Evolutionary conservation across 352 stramenopile species (phyloP).

Genomic region (Pythium coloratum): DNA sequence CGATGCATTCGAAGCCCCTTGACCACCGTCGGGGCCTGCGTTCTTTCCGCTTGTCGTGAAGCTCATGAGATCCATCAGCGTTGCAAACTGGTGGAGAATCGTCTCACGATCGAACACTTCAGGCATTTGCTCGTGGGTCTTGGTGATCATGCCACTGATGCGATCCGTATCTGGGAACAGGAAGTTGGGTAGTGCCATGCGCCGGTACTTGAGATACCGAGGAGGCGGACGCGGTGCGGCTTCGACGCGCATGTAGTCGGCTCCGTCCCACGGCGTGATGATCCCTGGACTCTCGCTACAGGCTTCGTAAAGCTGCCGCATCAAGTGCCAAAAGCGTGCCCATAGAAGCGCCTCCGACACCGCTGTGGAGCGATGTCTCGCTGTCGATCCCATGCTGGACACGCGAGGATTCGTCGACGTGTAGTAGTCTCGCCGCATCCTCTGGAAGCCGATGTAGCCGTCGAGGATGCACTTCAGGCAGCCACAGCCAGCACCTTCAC

Average conservation of each 20-base stretch:
- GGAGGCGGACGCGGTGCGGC: slow-evolving; percentile 40
- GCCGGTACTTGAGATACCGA: slow-evolving; percentile 39
- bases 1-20: background rate
- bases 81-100: slow-evolving; percentile 53
- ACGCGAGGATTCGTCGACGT: slow-evolving; percentile 9
- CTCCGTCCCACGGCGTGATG: slow-evolving; percentile 52
- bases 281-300: slow-evolving; percentile 64
- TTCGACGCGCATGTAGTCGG: slow-evolving; percentile 33
- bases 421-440: slow-evolving; percentile 55
- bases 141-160: slow-evolving; percentile 55
- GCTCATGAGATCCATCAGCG: slow-evolving; percentile 36
- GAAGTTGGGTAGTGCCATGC: slow-evolving; percentile 61
- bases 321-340: slow-evolving; percentile 82
- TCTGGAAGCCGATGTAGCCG: slow-evolving; percentile 78
- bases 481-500: slow-evolving; percentile 71
- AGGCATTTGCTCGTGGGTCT: slow-evolving; percentile 28
- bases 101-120: slow-evolving; percentile 57
- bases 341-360: slow-evolving; percentile 69
- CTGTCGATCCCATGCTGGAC: background rate
- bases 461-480: slow-evolving; percentile 85
- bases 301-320: slow-evolving; percentile 75
- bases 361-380: slow-evolving; percentile 7
- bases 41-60: slow-evolving; percentile 22
- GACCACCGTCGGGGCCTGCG: background rate
- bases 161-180: slow-evolving; percentile 69